These are phyloP conservation scores for Globisporangium nodosum DNA, from an alignment of 352 stramenopile species.

Conservation along the genomic window DNA sequence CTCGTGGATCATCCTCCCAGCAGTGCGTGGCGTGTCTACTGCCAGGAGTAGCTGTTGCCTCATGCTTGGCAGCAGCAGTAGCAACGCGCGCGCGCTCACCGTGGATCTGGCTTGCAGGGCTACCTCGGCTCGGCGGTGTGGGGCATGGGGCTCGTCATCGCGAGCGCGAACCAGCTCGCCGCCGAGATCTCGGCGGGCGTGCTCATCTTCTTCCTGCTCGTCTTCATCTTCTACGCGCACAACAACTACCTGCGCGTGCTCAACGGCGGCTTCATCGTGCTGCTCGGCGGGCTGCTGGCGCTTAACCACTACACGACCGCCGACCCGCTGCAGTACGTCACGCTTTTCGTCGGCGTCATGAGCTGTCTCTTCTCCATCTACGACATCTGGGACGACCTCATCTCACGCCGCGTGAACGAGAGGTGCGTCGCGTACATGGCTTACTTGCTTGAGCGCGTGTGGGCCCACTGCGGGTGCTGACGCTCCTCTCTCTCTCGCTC, in stretches of 20 bases:
- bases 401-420: constrained; percentile 83
- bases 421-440: constrained; percentile 22
- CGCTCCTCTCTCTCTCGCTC: no score
- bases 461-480: no score
- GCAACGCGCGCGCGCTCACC: background rate
- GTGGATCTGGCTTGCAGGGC: constrained; percentile 27
- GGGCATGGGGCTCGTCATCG: constrained; percentile 83
- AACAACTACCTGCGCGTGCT: constrained; percentile 77
- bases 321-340: constrained; percentile 76
- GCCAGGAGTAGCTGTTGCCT: background rate
- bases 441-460: background rate
- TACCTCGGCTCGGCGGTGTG: constrained; percentile 84
- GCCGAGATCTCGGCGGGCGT: constrained; percentile 72
- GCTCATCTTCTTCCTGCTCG: constrained; percentile 83
- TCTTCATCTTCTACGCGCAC: constrained; percentile 87
- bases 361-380: constrained; percentile 90
- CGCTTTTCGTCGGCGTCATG: constrained; percentile 88
- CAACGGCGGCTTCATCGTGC: constrained; percentile 79
- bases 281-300: constrained; percentile 71
- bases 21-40: constrained; percentile 24
- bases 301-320: constrained; percentile 60
- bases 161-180: constrained; percentile 44
- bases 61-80: background rate
- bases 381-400: constrained; percentile 90
- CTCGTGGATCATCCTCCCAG: constrained; percentile 69